These are phyloP conservation scores for Malania oleifera DNA, from an alignment of 164 flowering plant genomes.

Conservation along the genomic window DNA sequence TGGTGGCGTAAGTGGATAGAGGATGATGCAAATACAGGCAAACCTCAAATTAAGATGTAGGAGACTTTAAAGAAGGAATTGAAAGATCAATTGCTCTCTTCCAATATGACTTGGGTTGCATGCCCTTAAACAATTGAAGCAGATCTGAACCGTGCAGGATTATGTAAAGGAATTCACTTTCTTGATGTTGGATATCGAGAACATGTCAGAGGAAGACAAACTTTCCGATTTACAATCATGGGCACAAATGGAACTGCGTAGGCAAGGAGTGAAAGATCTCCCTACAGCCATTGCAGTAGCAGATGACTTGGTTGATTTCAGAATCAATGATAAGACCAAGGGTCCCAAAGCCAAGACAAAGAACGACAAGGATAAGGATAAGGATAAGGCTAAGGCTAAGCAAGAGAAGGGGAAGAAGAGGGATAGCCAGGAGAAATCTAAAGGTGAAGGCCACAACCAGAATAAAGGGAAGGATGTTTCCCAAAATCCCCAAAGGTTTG, in stretches of 20 bases:
- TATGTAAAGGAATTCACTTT: constrained; percentile 15
- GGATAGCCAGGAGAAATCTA: too few species aligned
- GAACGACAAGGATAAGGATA: neutral
- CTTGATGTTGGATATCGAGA: constrained; percentile 15
- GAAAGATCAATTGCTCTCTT: constrained; percentile 3
- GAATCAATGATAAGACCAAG: neutral
- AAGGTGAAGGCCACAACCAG: neutral
- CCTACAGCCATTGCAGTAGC: neutral
- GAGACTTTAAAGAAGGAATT: constrained; percentile 4
- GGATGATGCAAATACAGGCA: too few species aligned
- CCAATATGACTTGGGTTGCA: constrained; percentile 17
- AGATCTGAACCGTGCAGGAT: neutral
- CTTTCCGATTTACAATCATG: constrained; percentile 8
- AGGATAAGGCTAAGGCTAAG: neutral
- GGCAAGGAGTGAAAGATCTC: constrained; percentile 12
- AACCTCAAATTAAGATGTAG: neutral
- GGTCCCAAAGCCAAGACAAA: neutral
- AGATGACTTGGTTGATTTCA: constrained; percentile 6
- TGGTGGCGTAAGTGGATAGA: too few species aligned
- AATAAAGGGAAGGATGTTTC: neutral
- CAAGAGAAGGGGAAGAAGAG: neutral
- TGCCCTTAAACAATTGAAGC: neutral
- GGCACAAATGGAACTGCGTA: constrained; percentile 13
- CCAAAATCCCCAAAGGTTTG: neutral
- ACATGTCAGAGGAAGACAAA: constrained; percentile 23